These are phyloP conservation scores for Podaxis carcinomalis DNA, from an alignment of 768 basidiomycete species.

Conservation along the genomic window DNA sequence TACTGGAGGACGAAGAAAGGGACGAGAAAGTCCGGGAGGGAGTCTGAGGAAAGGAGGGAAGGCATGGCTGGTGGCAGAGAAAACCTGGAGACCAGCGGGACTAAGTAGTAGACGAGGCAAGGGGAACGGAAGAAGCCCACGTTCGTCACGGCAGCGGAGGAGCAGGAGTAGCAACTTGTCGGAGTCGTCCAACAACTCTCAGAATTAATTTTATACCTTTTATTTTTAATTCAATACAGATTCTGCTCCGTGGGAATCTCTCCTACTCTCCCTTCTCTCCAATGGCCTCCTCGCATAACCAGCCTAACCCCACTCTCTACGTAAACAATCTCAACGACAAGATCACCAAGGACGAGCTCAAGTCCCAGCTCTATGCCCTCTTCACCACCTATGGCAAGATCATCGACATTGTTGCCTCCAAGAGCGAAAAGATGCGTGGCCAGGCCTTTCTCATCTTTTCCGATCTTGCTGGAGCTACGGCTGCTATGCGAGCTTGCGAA, in stretches of 20 bases:
- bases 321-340: slow-evolving; percentile 92
- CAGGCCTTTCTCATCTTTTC: slow-evolving; percentile 96
- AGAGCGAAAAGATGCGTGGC: slow-evolving; percentile 81
- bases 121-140: background rate
- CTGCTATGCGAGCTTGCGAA: slow-evolving; percentile 89
- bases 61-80: background rate
- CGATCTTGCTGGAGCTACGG: slow-evolving; percentile 86
- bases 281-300: slow-evolving; percentile 51
- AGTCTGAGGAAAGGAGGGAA: slow-evolving; percentile 13
- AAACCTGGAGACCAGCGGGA: background rate
- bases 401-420: slow-evolving; percentile 89
- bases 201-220: background rate
- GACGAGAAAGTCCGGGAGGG: slow-evolving; percentile 49
- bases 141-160: background rate
- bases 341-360: slow-evolving; percentile 87
- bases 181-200: background rate
- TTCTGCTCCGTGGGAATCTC: slow-evolving; percentile 22
- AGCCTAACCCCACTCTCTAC: slow-evolving; percentile 87
- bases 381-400: slow-evolving; percentile 94
- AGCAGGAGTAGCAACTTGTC: background rate
- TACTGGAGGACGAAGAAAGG: slow-evolving; percentile 78
- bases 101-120: slow-evolving; percentile 5
- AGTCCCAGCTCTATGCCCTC: slow-evolving; percentile 75
- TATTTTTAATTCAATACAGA: background rate
- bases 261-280: slow-evolving; percentile 14